Percentiles rank a stretch among this genome's conserved stretches.
These are phyloP conservation scores for Cadophora luteo-olivacea DNA, from an alignment of 2,329 filamentous ascomycete genomes.

Conservation along the genomic window DNA sequence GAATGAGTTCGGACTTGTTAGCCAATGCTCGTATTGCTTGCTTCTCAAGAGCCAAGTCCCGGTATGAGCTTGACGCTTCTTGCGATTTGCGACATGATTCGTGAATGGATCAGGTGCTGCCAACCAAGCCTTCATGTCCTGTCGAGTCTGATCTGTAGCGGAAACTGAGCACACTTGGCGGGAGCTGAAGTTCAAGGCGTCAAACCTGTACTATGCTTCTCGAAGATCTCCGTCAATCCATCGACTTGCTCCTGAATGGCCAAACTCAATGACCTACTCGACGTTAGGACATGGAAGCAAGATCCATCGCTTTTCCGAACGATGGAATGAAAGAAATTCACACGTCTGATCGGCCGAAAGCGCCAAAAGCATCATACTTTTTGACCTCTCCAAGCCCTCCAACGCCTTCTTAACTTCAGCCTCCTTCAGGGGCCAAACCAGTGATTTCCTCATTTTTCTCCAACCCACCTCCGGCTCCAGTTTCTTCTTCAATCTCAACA, in stretches of 20 bases:
- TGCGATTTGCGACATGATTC: conserved; percentile 35
- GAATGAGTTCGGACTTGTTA: conserved; percentile 42
- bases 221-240: conserved; percentile 28
- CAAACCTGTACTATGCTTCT: conserved; percentile 28
- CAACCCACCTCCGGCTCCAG: conserved; percentile 31
- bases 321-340: conserved; percentile 1
- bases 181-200: not conserved
- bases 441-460: conserved; percentile 27
- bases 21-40: conserved; percentile 43
- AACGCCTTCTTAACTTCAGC: conserved; percentile 29
- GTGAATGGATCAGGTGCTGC: conserved; percentile 34
- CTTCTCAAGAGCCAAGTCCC: conserved; percentile 37
- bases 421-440: conserved; percentile 36
- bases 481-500: conserved; percentile 28
- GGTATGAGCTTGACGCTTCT: conserved; percentile 37
- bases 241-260: conserved; percentile 28
- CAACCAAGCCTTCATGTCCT: conserved; percentile 36
- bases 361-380: conserved; percentile 33
- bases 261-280: conserved; percentile 27
- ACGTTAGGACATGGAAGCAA: not conserved
- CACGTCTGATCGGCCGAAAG: conserved; percentile 35
- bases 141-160: conserved; percentile 24
- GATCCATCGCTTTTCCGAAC: no score
- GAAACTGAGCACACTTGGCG: not conserved
- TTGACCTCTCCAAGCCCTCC: conserved; percentile 31